Base-by-base conservation (phyloP, 108 stramenopile species). In the Phaeodactylum tricornutum region DNA sequence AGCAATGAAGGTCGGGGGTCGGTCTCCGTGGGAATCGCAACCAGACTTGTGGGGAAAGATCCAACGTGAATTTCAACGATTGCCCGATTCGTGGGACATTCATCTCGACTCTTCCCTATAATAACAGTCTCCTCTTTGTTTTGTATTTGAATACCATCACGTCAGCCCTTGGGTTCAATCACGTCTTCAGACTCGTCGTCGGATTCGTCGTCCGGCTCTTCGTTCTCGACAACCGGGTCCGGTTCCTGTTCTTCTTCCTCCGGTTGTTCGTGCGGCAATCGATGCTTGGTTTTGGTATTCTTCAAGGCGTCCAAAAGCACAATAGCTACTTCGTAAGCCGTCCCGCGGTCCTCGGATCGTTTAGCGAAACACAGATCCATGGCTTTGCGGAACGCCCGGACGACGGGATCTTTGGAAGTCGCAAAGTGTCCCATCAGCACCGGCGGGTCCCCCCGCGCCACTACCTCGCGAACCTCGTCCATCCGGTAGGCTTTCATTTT, bases 1-100 rank as follows among this genome's bases (percentile, higher is more conserved):
- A 53, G 62, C 62, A 8, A 59, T 73, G 62, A 46, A 65, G 0
- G 71, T 67, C 42, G 76, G 74, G 1, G 80, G 88, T 19, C 51
- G 84, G 29, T 76, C 57, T 73, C 79, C 88, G 7, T 90, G 88
- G 88, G 88, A 90, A 58, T 64, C 67, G 8, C 69, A 75, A 32
- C 63, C 64, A 0, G 84, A 90, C 50, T 46, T 86, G 32, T 60
- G 57, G 58, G 73, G 59, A 20, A 90, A 90, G 41, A 56, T 90
- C 21, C 50, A 67, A 29, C 57, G 88, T 50, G 88, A 90, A 60
- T 67, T 79, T 29, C 2, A 43, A 26, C 53, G 53, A 43, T 31
- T 55, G 41, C 25, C 15, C 2, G 26, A 11, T 34, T 34, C 11
- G 8, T 34, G 33, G 11, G 12, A 34, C 33, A 34, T 12, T 34